Percentiles rank a stretch among this genome's conserved stretches.
Evolutionary conservation across 768 basidiomycete species (phyloP).

Genomic region (Trametes villosa): DNA sequence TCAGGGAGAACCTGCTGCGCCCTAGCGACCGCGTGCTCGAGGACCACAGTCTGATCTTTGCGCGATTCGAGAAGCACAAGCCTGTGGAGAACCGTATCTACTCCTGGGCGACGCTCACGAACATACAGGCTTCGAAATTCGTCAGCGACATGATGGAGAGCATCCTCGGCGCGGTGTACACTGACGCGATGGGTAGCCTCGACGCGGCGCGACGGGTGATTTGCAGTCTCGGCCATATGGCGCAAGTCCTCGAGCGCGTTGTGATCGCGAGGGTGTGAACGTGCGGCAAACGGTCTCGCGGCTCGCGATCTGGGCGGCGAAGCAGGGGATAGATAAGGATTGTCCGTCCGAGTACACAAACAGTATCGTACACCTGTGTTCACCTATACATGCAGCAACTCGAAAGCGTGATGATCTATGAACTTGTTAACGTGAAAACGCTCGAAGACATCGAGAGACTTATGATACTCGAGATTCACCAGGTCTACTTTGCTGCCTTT

Average conservation of each 20-base stretch:
- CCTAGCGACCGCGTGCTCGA: constrained; percentile 64
- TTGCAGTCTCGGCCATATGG: constrained; percentile 57
- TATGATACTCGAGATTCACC: neutral
- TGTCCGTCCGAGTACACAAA: too few species aligned
- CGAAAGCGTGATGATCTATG: neutral
- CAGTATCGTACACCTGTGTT: too few species aligned
- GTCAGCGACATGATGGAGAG: constrained; percentile 82
- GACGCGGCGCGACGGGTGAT: constrained; percentile 54
- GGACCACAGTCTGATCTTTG: constrained; percentile 59
- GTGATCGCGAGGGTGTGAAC: constrained; percentile 68
- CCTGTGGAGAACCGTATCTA: constrained; percentile 48
- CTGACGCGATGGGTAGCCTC: constrained; percentile 65
- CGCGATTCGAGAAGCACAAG: constrained; percentile 52
- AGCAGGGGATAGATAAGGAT: too few species aligned
- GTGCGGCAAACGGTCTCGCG: constrained; percentile 72
- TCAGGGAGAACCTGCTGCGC: constrained; percentile 77
- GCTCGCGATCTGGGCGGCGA: too few species aligned
- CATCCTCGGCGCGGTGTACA: constrained; percentile 73
- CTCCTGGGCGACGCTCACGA: constrained; percentile 75
- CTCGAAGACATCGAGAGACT: neutral
- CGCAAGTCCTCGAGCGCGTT: constrained; percentile 63
- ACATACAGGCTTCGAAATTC: constrained; percentile 79
- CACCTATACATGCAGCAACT: neutral
- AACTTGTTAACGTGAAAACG: neutral
- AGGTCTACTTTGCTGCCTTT: neutral